phyloP scores from a whole-genome alignment of 306 rosid genomes.

The Castanea crenata region DNA sequence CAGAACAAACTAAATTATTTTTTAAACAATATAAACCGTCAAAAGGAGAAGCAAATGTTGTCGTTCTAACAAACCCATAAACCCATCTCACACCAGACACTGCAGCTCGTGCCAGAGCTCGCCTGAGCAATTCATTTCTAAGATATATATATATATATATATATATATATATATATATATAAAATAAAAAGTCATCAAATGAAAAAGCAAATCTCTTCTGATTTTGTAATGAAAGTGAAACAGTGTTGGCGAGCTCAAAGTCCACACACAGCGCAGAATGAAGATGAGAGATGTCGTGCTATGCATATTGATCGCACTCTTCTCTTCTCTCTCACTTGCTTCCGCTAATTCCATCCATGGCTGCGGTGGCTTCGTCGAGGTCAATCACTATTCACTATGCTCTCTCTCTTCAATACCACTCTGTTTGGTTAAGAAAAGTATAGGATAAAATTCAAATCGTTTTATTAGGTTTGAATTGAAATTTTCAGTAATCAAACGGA shows the following conservation, averaged over 20 bases:
- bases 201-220: not conserved
- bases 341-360: conserved; percentile 75
- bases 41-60: too few species aligned
- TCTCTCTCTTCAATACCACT: not conserved
- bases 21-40: too few species aligned
- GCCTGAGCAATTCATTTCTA: not conserved
- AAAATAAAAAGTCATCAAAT: not conserved
- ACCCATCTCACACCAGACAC: not conserved
- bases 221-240: conserved; percentile 12
- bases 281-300: conserved; percentile 29
- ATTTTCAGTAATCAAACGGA: not conserved
- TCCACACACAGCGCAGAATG: conserved; percentile 25
- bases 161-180: too few species aligned
- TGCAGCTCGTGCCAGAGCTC: not conserved
- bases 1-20: too few species aligned
- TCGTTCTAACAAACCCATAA: not conserved
- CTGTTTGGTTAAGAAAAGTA: not conserved
- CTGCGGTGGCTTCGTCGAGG: conserved; percentile 74
- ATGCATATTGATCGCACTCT: conserved; percentile 21
- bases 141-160: too few species aligned
- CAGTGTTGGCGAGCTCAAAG: conserved; percentile 20
- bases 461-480: not conserved
- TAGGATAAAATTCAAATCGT: not conserved
- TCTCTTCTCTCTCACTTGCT: conserved; percentile 37
- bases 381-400: not conserved